Evolutionary conservation across 352 stramenopile species (phyloP).

Genomic region (Phytophthora hybrid): DNA sequence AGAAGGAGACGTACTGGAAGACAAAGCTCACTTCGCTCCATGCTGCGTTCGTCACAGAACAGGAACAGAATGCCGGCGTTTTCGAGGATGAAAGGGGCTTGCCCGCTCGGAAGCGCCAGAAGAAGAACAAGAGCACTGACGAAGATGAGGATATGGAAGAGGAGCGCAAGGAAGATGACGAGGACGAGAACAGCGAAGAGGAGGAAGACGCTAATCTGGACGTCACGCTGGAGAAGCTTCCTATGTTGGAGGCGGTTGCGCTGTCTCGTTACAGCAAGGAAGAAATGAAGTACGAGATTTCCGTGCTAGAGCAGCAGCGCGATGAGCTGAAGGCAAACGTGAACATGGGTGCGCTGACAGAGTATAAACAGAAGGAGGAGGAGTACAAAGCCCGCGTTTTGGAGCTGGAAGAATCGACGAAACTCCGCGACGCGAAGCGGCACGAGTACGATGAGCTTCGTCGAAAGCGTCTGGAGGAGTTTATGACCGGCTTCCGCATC

Average conservation of each 20-base stretch:
- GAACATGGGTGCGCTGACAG: conserved; percentile 92
- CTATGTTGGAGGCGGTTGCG: conserved; percentile 75
- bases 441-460: conserved; percentile 97
- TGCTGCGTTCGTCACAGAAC: conserved; percentile 62
- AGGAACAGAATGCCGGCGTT: conserved; percentile 77
- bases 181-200: conserved; percentile 48
- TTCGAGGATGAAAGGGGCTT: conserved; percentile 70
- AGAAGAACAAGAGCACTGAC: conserved; percentile 45
- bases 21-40: conserved; percentile 80
- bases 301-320: conserved; percentile 92
- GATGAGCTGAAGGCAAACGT: conserved; percentile 95
- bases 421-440: conserved; percentile 92
- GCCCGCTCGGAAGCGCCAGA: conserved; percentile 54
- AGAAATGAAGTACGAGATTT: conserved; percentile 95
- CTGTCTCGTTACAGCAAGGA: conserved; percentile 92
- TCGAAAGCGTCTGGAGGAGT: conserved; percentile 97
- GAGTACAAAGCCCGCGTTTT: conserved; percentile 94
- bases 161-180: conserved; percentile 47
- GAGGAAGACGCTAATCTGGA: conserved; percentile 49
- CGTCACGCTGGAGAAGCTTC: conserved; percentile 65
- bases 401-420: conserved; percentile 96
- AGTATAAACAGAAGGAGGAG: conserved; percentile 95
- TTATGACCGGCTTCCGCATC: conserved; percentile 98
- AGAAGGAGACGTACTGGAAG: conserved; percentile 90
- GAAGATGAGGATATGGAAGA: conserved; percentile 45